Evolutionary conservation across 208 protist genomes (phyloP).

Genomic region (Phytomonas sp.): DNA sequence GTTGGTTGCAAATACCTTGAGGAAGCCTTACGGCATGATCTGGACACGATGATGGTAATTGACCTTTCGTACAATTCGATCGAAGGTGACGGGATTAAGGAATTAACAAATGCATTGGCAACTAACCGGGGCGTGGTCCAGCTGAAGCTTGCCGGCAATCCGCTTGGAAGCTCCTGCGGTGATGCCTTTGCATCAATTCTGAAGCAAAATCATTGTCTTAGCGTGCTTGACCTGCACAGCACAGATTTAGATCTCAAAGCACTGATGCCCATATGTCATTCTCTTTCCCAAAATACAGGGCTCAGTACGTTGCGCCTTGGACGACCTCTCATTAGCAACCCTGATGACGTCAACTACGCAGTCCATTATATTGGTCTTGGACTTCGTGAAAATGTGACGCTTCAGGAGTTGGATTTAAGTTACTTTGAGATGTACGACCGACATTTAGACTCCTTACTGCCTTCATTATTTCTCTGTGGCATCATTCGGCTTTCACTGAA

Average conservation of each 20-base stretch:
- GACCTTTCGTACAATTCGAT: slow-evolving; percentile 63
- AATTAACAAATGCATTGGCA: slow-evolving; percentile 25
- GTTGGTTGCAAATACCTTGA: slow-evolving; percentile 32
- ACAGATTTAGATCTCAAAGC: slow-evolving; percentile 48
- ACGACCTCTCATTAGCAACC: slow-evolving; percentile 43
- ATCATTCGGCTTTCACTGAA: slow-evolving; percentile 36
- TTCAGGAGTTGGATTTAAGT: slow-evolving; percentile 34
- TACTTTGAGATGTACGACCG: slow-evolving; percentile 50
- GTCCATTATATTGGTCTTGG: slow-evolving; percentile 49
- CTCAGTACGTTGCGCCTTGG: slow-evolving; percentile 55
- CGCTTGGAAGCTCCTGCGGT: slow-evolving; percentile 32
- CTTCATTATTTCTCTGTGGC: slow-evolving; percentile 31
- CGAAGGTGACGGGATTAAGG: slow-evolving; percentile 26
- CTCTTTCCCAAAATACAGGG: slow-evolving; percentile 29
- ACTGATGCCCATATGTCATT: slow-evolving; percentile 34
- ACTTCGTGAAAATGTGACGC: slow-evolving; percentile 33
- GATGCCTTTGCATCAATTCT: slow-evolving; percentile 30
- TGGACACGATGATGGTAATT: slow-evolving; percentile 30
- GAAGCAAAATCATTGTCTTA: slow-evolving; percentile 20
- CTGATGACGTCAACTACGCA: slow-evolving; percentile 57
- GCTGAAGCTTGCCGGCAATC: slow-evolving; percentile 46
- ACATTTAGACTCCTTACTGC: slow-evolving; percentile 32
- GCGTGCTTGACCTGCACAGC: slow-evolving; percentile 41
- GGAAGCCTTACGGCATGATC: slow-evolving; percentile 22
- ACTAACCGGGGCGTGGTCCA: slow-evolving; percentile 19